Conservation (phyloP, 345 rosid genomes). For the Citropsis articulata region DNA sequence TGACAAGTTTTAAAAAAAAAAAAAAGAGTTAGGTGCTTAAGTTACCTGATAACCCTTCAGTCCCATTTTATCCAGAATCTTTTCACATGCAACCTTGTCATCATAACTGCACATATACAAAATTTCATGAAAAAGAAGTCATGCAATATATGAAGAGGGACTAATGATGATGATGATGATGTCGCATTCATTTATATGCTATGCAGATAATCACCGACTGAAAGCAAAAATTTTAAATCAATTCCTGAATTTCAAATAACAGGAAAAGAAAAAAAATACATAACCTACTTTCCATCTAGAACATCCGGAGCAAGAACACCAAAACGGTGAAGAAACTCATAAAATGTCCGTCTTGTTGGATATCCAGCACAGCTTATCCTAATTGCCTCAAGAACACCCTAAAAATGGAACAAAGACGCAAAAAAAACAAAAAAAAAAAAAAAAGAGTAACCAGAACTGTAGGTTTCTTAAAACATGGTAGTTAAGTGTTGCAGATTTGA, state of each 20-base stretch:
- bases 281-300: conserved; percentile 82
- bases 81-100: conserved; percentile 89
- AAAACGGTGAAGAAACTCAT: conserved; percentile 93
- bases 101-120: conserved; percentile 57
- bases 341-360: conserved; percentile 94
- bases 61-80: conserved; percentile 90
- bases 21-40: conserved; percentile 3
- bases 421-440: too few species aligned
- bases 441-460: conserved; percentile 7
- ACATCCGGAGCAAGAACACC: conserved; percentile 98
- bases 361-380: conserved; percentile 99
- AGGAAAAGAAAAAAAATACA: neutral
- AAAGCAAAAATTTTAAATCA: conserved; percentile 3
- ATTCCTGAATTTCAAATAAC: conserved; percentile 1
- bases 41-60: conserved; percentile 93
- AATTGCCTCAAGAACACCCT: conserved; percentile 99
- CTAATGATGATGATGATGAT: neutral
- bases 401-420: neutral
- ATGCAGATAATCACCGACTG: neutral
- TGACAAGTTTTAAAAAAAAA: conserved; percentile 3
- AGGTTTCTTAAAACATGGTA: conserved; percentile 9
- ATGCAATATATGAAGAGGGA: conserved; percentile 4
- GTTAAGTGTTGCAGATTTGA: neutral
- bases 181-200: neutral
- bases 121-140: conserved; percentile 3